These are phyloP conservation scores for Capronia epimyces DNA, from an alignment of 2,329 filamentous ascomycete genomes.

Conservation along the genomic window DNA sequence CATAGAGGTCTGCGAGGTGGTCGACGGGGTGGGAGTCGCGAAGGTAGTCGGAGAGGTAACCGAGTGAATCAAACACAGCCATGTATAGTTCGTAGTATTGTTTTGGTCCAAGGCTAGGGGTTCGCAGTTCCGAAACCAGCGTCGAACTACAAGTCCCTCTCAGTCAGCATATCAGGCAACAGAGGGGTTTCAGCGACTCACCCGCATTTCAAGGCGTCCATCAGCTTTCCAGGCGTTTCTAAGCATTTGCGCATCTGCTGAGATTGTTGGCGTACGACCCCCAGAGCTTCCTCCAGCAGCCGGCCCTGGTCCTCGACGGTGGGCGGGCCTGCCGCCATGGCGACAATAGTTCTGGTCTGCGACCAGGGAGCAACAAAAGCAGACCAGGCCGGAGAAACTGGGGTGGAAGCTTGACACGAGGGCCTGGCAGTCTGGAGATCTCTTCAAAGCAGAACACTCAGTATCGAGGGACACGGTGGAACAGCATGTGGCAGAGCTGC, in stretches of 20 bases:
- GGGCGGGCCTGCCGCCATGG: conserved; percentile 36
- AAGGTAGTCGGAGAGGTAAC: conserved; percentile 91
- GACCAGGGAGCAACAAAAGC: conserved; percentile 6
- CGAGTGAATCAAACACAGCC: conserved; percentile 95
- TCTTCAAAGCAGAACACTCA: background rate
- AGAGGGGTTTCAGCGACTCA: conserved; percentile 46
- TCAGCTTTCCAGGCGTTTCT: conserved; percentile 94
- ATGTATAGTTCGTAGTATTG: conserved; percentile 99
- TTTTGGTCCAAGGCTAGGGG: conserved; percentile 94
- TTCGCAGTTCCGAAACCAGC: conserved; percentile 94
- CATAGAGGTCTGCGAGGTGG: conserved; percentile 95
- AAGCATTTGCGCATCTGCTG: conserved; percentile 95
- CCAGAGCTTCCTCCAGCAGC: conserved; percentile 92
- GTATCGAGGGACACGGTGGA: background rate
- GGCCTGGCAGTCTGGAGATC: background rate
- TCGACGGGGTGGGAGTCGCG: conserved; percentile 97
- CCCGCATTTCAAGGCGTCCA: conserved; percentile 99
- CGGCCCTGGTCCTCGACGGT: conserved; percentile 76
- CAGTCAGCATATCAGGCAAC: conserved; percentile 23
- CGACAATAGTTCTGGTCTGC: conserved; percentile 13
- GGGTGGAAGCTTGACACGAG: background rate
- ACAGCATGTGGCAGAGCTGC: background rate
- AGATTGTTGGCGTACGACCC: conserved; percentile 95
- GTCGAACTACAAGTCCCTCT: conserved; percentile 64
- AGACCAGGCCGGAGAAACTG: background rate